phyloP scores from a whole-genome alignment of 345 rosid species.

The Heritiera littoralis region DNA sequence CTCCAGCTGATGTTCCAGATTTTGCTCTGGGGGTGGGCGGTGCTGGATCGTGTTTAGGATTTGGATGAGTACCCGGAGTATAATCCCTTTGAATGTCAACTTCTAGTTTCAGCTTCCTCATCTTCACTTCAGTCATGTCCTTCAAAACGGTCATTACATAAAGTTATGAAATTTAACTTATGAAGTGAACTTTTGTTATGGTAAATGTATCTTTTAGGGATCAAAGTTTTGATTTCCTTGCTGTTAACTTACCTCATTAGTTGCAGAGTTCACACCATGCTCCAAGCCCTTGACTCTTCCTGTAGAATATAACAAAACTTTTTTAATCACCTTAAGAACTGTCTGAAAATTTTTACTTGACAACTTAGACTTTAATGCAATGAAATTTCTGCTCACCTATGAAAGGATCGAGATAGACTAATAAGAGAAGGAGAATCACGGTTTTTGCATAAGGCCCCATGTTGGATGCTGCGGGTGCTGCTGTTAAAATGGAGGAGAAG shows the following conservation, averaged over 20 bases:
- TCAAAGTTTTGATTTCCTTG: not conserved
- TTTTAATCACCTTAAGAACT: not conserved
- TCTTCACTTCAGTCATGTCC: conserved; percentile 6
- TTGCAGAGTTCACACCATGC: conserved; percentile 12
- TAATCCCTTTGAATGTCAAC: conserved; percentile 17
- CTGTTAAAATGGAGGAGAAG: not conserved
- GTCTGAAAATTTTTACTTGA: not conserved
- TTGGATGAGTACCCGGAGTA: not conserved
- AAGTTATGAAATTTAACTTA: not conserved
- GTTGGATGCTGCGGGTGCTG: not conserved
- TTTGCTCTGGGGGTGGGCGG: conserved; percentile 16
- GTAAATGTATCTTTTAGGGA: not conserved
- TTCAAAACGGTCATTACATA: not conserved
- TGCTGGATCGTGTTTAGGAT: conserved; percentile 16
- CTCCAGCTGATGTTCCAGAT: not conserved
- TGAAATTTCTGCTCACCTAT: conserved; percentile 26
- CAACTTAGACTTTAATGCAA: not conserved
- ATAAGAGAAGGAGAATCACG: conserved; percentile 26
- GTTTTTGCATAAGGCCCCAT: conserved; percentile 31
- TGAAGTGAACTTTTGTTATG: too few relatives aligned
- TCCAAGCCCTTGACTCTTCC: conserved; percentile 22
- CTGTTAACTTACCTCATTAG: conserved; percentile 26
- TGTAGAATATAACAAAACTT: conserved; percentile 11
- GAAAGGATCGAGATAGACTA: conserved; percentile 21
- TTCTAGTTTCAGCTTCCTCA: conserved; percentile 8